A percentile compares a stretch with the other conserved stretches of the same genome.
phyloP scores from a whole-genome alignment of 768 basidiomycete genomes.

The Fomitopsis pulvina region DNA sequence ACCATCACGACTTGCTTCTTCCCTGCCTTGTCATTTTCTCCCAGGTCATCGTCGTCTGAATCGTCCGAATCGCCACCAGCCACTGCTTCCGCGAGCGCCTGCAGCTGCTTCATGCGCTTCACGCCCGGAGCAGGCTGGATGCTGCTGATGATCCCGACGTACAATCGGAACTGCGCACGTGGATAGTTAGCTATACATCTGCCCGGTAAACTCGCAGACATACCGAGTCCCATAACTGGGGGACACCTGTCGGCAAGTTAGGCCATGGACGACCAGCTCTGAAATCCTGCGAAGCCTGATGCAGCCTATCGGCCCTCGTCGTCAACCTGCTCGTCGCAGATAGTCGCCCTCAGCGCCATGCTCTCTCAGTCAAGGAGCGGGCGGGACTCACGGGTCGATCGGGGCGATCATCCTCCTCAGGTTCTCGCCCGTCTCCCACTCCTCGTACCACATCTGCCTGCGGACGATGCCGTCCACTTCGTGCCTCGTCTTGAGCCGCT shows the following conservation, averaged over 20 bases:
- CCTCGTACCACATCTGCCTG: conserved; percentile 52
- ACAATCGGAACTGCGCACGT: conserved; percentile 50
- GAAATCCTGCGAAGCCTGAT: conserved; percentile 56
- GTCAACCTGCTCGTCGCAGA: conserved; percentile 28
- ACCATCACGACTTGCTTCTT: conserved; percentile 6
- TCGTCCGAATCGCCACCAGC: conserved; percentile 26
- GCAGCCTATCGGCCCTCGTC: conserved; percentile 47
- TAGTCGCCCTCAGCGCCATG: not conserved
- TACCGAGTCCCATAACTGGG: conserved; percentile 63
- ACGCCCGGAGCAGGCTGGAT: conserved; percentile 9
- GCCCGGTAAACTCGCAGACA: conserved; percentile 3
- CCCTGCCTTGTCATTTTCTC: conserved; percentile 11
- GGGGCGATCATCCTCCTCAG: conserved; percentile 32
- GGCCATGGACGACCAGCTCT: conserved; percentile 35
- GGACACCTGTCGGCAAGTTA: conserved; percentile 22
- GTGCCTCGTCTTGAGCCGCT: conserved; percentile 27
- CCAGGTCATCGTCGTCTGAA: conserved; percentile 15
- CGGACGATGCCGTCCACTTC: conserved; percentile 17
- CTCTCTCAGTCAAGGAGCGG: not conserved
- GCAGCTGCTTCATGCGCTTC: conserved; percentile 13
- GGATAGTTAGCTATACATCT: too few species aligned
- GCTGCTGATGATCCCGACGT: conserved; percentile 40
- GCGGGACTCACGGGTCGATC: conserved; percentile 44
- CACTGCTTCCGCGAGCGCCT: conserved; percentile 8
- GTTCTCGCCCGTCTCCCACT: conserved; percentile 63